Evolutionary conservation across 2,329 filamentous ascomycete species (phyloP).

Genomic region (Fusarium tanahbumbuense): DNA sequence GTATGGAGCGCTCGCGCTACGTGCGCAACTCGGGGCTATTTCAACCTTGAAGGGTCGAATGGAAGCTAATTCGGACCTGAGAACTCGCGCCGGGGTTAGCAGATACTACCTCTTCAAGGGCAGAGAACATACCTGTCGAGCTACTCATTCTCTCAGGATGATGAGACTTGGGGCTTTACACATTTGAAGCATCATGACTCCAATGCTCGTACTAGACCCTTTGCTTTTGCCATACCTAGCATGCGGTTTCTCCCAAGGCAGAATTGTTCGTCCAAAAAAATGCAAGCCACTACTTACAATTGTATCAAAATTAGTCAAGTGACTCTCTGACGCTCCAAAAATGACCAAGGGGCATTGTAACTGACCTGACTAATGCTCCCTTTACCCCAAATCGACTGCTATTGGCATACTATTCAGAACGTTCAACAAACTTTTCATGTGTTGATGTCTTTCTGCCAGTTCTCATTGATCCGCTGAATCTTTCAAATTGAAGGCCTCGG

Average conservation of each 20-base stretch:
- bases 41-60: neutral
- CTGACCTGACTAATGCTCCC: neutral
- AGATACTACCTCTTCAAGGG: neutral
- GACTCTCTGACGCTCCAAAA: neutral
- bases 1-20: too few relatives aligned
- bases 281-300: neutral
- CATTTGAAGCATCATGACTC: neutral
- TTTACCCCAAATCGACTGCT: neutral
- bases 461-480: neutral
- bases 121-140: neutral
- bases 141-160: neutral
- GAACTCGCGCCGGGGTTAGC: neutral
- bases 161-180: neutral
- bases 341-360: neutral
- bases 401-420: neutral
- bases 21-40: neutral
- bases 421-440: neutral
- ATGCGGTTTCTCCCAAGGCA: neutral
- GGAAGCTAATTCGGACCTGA: neutral
- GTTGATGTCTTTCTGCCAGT: neutral
- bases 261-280: neutral
- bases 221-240: neutral
- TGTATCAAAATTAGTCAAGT: neutral
- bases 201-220: neutral
- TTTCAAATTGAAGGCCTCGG: neutral